Evolutionary conservation across 2,329 filamentous ascomycete genomes (phyloP).

Genomic region (Penicillium glabrum): DNA sequence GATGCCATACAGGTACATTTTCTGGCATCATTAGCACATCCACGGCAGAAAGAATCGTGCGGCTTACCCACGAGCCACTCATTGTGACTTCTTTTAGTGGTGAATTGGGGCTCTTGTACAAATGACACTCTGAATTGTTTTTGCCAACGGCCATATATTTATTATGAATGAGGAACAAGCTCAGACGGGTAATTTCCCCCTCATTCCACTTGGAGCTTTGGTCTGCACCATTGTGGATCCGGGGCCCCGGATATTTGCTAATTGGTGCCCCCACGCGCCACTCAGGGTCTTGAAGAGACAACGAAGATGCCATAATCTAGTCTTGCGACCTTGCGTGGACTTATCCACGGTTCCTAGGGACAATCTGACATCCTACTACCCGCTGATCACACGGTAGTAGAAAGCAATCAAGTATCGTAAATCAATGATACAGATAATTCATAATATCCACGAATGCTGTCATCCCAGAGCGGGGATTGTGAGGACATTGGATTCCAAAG

Average conservation of each 20-base stretch:
- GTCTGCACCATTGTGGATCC: not conserved
- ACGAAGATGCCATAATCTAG: not conserved
- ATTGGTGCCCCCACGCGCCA: not conserved
- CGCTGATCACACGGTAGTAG: too few relatives aligned
- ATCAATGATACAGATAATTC: too few relatives aligned
- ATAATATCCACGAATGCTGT: too few relatives aligned
- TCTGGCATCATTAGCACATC: conserved; percentile 4
- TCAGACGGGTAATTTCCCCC: conserved; percentile 3
- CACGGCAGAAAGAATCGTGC: not conserved
- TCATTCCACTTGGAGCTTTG: not conserved
- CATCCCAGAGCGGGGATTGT: too few relatives aligned
- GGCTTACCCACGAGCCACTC: conserved; percentile 7
- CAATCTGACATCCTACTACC: too few relatives aligned
- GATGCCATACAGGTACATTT: conserved; percentile 27
- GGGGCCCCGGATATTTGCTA: conserved; percentile 3
- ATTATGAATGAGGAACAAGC: not conserved
- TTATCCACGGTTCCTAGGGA: too few relatives aligned
- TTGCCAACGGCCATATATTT: not conserved
- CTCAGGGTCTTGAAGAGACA: not conserved
- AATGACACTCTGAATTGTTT: not conserved
- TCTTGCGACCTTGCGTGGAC: too few relatives aligned
- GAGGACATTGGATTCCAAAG: too few relatives aligned
- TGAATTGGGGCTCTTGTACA: not conserved
- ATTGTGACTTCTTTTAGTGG: not conserved
- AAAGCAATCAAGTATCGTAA: too few relatives aligned